Percentiles rank a stretch among this genome's conserved stretches.
These are phyloP conservation scores for Pulveroboletus sp. DNA, from an alignment of 768 basidiomycete species.

Conservation along the genomic window DNA sequence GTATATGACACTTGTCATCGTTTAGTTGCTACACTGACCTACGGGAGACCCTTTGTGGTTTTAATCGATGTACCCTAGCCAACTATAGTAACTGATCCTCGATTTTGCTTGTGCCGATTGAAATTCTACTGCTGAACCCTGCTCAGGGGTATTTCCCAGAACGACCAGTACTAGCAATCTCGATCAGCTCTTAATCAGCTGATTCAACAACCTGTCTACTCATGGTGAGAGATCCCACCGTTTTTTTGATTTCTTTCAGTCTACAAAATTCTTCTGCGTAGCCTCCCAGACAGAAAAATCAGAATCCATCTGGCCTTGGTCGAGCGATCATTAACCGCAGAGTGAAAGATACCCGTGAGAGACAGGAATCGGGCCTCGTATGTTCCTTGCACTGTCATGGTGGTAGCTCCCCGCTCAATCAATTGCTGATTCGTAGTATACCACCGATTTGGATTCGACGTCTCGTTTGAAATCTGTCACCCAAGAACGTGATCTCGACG, in stretches of 20 bases:
- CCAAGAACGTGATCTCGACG: conserved; percentile 92
- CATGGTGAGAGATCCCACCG: conserved; percentile 12
- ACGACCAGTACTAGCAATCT: too few species aligned
- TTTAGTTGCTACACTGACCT: conserved; percentile 12
- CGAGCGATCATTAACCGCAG: conserved; percentile 93
- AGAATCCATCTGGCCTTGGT: conserved; percentile 80
- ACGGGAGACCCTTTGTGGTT: not conserved
- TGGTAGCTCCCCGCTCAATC: conserved; percentile 1
- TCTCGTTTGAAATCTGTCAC: conserved; percentile 85
- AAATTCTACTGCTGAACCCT: too few species aligned
- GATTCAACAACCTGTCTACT: not conserved
- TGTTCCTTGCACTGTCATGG: conserved; percentile 21
- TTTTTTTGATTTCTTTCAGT: not conserved
- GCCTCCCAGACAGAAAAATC: conserved; percentile 58
- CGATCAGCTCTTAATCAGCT: conserved; percentile 17
- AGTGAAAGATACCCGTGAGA: conserved; percentile 38
- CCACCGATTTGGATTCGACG: conserved; percentile 66
- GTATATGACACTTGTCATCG: not conserved
- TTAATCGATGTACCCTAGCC: conserved; percentile 19
- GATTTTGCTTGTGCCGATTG: not conserved
- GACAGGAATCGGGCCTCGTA: conserved; percentile 56
- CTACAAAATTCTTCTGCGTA: conserved; percentile 15
- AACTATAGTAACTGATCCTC: conserved; percentile 2
- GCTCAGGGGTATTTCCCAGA: conserved; percentile 13
- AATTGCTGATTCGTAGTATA: conserved; percentile 47